A percentile compares a stretch with the other conserved stretches of the same genome.
These are phyloP conservation scores for Canavalia ensiformis DNA, from an alignment of 306 rosid species.

Conservation along the genomic window DNA sequence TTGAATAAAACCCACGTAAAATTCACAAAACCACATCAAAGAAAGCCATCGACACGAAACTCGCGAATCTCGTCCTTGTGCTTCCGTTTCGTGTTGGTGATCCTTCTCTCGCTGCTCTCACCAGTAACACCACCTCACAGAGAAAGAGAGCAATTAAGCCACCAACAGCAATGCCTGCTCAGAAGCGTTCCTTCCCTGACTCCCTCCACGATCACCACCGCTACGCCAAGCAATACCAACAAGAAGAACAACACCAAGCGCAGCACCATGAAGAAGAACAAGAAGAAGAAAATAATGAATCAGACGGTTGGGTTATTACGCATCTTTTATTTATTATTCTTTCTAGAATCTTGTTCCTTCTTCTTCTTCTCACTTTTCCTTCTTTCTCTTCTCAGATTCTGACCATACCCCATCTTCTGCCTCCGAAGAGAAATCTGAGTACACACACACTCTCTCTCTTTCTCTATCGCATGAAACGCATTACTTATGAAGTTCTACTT, in stretches of 20 bases:
- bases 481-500: too few species aligned
- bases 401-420: constrained; percentile 61
- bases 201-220: constrained; percentile 50
- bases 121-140: constrained; percentile 1
- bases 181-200: constrained; percentile 66
- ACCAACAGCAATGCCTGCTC: constrained; percentile 64
- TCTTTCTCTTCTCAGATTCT: constrained; percentile 60
- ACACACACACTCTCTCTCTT: constrained; percentile 42
- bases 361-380: constrained; percentile 39
- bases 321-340: background rate
- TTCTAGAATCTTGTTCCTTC: constrained; percentile 11
- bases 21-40: background rate
- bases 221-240: constrained; percentile 64
- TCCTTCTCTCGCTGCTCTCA: constrained; percentile 17
- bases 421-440: constrained; percentile 65
- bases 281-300: background rate
- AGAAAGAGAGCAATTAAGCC: constrained; percentile 13
- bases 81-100: background rate
- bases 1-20: background rate
- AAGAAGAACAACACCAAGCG: constrained; percentile 7
- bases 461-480: background rate
- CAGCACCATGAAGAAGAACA: background rate
- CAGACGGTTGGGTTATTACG: constrained; percentile 56
- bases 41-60: constrained; percentile 2
- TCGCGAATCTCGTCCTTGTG: constrained; percentile 1